These are phyloP conservation scores for Claviceps sorghi DNA, from an alignment of 2,329 filamentous ascomycete genomes.

Conservation along the genomic window DNA sequence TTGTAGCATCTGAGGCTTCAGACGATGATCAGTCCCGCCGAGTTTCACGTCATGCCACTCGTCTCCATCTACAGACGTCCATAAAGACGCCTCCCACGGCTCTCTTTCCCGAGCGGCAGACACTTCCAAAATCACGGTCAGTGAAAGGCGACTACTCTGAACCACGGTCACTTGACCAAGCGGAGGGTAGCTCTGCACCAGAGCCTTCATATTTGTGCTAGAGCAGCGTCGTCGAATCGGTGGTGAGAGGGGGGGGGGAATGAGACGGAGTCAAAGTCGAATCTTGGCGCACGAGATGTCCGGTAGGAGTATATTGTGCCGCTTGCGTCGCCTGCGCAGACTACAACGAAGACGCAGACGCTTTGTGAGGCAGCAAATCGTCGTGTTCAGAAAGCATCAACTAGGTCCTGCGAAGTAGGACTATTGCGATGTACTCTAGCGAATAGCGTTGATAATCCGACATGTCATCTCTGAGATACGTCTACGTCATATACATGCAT, in stretches of 20 bases:
- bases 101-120: constrained; percentile 37
- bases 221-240: not conserved
- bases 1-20: constrained; percentile 37
- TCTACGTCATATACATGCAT: no score
- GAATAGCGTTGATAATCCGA: not conserved
- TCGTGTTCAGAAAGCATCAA: not conserved
- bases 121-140: constrained; percentile 59
- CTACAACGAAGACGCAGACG: not conserved
- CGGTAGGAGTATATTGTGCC: not conserved
- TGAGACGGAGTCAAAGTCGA: not conserved
- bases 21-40: constrained; percentile 9
- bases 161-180: constrained; percentile 60
- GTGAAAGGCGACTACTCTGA: constrained; percentile 30
- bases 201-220: constrained; percentile 19
- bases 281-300: not conserved
- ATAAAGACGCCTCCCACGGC: constrained; percentile 59
- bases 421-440: not conserved
- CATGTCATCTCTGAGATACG: not conserved
- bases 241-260: not conserved
- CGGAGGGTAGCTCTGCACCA: constrained; percentile 47
- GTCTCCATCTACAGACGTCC: constrained; percentile 47
- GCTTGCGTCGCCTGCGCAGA: not conserved
- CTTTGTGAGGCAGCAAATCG: not conserved
- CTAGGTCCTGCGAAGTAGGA: not conserved
- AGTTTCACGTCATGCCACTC: constrained; percentile 40